Conservation (phyloP, 306 rosid species). For the Castanopsis chinensis region DNA sequence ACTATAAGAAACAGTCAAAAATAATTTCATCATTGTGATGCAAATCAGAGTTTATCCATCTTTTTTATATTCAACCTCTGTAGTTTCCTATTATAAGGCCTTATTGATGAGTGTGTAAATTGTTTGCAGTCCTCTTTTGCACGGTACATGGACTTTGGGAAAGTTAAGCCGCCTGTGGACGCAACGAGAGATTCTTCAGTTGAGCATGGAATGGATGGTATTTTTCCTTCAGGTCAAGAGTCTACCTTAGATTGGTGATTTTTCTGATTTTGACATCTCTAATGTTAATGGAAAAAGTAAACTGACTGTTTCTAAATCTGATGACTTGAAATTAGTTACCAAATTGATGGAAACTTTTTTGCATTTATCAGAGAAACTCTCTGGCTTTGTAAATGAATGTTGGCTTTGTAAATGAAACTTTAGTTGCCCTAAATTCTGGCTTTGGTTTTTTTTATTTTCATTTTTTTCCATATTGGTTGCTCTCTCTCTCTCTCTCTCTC, state of each 20-base stretch:
- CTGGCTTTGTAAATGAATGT: constrained; percentile 42
- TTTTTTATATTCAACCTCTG: background rate
- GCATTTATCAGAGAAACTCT: constrained; percentile 31
- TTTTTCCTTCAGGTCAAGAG: constrained; percentile 8
- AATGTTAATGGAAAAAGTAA: constrained; percentile 14
- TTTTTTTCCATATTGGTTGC: background rate
- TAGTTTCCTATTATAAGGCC: background rate
- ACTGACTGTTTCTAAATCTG: constrained; percentile 12
- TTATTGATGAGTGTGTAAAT: constrained; percentile 12
- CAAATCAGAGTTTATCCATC: background rate
- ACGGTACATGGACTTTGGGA: constrained; percentile 49
- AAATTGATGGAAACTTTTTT: constrained; percentile 29
- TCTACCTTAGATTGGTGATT: constrained; percentile 17
- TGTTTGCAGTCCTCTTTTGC: constrained; percentile 77
- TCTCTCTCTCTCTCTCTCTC: background rate
- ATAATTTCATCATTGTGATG: background rate
- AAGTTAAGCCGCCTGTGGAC: constrained; percentile 16
- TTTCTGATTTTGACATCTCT: constrained; percentile 27
- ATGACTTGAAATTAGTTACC: constrained; percentile 15
- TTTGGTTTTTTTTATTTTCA: background rate
- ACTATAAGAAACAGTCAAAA: background rate
- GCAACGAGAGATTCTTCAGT: constrained; percentile 25
- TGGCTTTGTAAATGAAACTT: constrained; percentile 8
- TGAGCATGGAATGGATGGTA: constrained; percentile 11
- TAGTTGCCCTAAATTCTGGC: background rate